phyloP scores from a whole-genome alignment of 192 early-diverging fungal species.

The Coemansia sp. region DNA sequence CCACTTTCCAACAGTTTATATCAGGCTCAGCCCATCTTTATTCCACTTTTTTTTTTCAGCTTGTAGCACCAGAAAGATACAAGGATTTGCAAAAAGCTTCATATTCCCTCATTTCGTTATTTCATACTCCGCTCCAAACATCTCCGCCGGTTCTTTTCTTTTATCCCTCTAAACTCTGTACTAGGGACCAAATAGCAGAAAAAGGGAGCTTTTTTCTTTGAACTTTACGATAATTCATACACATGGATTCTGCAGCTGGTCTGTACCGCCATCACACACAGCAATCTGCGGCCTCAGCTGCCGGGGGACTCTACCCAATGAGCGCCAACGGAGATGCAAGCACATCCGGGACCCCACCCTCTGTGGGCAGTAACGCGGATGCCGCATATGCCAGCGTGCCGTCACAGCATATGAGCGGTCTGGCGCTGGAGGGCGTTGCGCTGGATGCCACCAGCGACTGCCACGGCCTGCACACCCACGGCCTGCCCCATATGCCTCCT shows the following conservation, averaged over 20 bases:
- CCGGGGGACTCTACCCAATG: conserved; percentile 36
- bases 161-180: too few relatives aligned
- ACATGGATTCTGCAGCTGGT: conserved; percentile 30
- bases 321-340: background rate
- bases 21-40: too few relatives aligned
- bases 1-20: conserved; percentile 4
- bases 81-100: too few relatives aligned
- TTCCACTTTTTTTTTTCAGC: too few relatives aligned
- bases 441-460: conserved; percentile 10
- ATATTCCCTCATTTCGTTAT: too few relatives aligned
- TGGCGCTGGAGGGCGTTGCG: conserved; percentile 8
- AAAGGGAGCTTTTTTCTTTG: too few relatives aligned
- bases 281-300: conserved; percentile 4
- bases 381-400: background rate
- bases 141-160: too few relatives aligned
- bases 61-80: too few relatives aligned
- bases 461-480: background rate
- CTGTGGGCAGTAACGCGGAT: background rate
- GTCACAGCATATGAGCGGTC: conserved; percentile 4
- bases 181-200: too few relatives aligned
- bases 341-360: conserved; percentile 2
- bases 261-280: conserved; percentile 23
- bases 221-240: conserved; percentile 1
- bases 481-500: conserved; percentile 12
- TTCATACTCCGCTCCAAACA: too few relatives aligned